Conservation (phyloP, 2,329 filamentous ascomycete genomes). For the Diaporthe vaccinii region DNA sequence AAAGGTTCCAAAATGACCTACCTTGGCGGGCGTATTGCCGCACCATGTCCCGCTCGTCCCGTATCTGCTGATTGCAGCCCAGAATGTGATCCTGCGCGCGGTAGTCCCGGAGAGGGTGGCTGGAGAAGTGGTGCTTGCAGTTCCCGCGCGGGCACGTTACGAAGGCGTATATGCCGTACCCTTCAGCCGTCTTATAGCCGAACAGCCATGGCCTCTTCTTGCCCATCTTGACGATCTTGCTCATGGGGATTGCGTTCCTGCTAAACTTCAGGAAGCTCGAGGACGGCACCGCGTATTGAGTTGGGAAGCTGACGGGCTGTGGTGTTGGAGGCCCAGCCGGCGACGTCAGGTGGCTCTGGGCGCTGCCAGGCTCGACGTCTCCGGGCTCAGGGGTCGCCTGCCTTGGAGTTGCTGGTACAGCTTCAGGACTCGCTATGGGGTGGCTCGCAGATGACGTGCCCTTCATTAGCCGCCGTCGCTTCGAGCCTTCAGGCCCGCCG, state of each 20-base stretch:
- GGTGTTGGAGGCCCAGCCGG: neutral
- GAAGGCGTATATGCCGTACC: conserved; percentile 21
- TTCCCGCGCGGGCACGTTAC: neutral
- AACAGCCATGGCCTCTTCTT: conserved; percentile 14
- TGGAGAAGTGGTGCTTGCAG: conserved; percentile 12
- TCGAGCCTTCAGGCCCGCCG: neutral
- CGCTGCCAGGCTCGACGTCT: neutral
- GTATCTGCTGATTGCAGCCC: neutral
- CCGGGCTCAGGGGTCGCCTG: neutral
- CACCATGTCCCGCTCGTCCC: neutral
- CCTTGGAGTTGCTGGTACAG: neutral
- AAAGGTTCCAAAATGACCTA: neutral
- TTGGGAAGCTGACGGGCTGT: neutral
- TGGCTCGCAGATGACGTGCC: neutral
- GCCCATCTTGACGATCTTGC: conserved; percentile 9
- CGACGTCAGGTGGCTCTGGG: neutral
- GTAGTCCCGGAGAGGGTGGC: neutral
- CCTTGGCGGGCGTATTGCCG: conserved; percentile 12
- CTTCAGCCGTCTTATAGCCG: neutral
- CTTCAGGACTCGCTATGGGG: too few species aligned
- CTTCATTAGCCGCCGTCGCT: neutral
- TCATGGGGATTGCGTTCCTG: neutral
- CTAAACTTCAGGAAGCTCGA: neutral
- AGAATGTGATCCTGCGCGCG: neutral
- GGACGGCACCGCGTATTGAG: neutral